phyloP scores from a whole-genome alignment of 306 rosid genomes.

The Lotus japonicus region DNA sequence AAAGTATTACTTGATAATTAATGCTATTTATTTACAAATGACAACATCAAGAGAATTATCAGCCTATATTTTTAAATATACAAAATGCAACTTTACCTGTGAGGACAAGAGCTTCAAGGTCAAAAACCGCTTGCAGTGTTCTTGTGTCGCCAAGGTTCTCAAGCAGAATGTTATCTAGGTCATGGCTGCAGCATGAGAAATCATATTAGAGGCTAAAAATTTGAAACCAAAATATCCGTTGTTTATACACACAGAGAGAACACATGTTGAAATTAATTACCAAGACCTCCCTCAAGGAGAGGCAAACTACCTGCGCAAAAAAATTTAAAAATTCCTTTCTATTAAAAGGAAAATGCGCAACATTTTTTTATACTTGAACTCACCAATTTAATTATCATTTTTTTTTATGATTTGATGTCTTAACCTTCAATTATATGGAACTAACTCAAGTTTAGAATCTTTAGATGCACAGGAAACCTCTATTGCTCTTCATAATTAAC shows the following conservation, averaged over 20 bases:
- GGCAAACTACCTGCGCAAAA: constrained; percentile 1
- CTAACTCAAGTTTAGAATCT: neutral
- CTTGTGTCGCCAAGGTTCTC: constrained; percentile 92
- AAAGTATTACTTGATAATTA: neutral
- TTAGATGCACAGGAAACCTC: neutral
- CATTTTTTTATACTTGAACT: neutral
- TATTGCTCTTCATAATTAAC: neutral
- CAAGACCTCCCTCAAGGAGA: constrained; percentile 3
- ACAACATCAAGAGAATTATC: neutral
- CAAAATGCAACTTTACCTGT: constrained; percentile 53
- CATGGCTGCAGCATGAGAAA: constrained; percentile 66
- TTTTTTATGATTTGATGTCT: neutral
- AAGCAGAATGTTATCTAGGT: constrained; percentile 94
- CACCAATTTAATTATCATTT: neutral
- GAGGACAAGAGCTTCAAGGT: constrained; percentile 97
- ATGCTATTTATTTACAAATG: constrained; percentile 4
- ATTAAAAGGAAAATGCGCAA: neutral
- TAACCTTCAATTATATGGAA: neutral
- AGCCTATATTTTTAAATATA: neutral
- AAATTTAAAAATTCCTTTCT: neutral
- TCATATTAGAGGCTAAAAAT: neutral
- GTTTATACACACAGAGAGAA: neutral
- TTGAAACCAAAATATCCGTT: neutral
- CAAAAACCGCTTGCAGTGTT: constrained; percentile 90
- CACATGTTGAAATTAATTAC: neutral